Conservation (phyloP, 2,329 filamentous ascomycete genomes). For the Leptographium wingfieldii region DNA sequence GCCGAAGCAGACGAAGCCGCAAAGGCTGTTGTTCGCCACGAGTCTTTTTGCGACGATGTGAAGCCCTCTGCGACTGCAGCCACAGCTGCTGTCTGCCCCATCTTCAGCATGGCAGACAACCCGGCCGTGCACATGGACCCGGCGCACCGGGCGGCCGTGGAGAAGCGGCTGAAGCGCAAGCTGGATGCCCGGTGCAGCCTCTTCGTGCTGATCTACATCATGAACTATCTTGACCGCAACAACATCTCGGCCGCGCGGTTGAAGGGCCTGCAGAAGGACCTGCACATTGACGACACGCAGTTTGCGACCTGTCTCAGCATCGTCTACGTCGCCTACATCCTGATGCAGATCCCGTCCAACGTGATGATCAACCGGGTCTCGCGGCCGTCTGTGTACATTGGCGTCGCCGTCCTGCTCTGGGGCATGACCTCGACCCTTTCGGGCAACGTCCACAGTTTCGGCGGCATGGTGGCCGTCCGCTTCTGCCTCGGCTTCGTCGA, state of each 20-base stretch:
- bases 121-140: background rate
- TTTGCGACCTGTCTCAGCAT: constrained; percentile 3
- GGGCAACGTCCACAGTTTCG: background rate
- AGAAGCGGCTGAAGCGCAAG: constrained; percentile 44
- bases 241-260: constrained; percentile 22
- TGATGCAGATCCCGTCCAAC: constrained; percentile 5
- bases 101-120: background rate
- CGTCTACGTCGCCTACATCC: constrained; percentile 5
- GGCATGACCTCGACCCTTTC: background rate
- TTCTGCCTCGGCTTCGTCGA: constrained; percentile 7
- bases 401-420: background rate
- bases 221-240: constrained; percentile 14
- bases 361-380: constrained; percentile 42
- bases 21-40: background rate
- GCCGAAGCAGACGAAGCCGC: background rate
- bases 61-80: background rate
- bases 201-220: constrained; percentile 9
- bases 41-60: background rate
- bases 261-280: constrained; percentile 12
- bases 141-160: constrained; percentile 19
- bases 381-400: constrained; percentile 9
- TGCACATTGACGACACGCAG: constrained; percentile 3
- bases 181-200: constrained; percentile 34
- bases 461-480: background rate
- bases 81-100: background rate